phyloP scores from a whole-genome alignment of 148 eudicot species.

The Amaranthus hypochondriacus region DNA sequence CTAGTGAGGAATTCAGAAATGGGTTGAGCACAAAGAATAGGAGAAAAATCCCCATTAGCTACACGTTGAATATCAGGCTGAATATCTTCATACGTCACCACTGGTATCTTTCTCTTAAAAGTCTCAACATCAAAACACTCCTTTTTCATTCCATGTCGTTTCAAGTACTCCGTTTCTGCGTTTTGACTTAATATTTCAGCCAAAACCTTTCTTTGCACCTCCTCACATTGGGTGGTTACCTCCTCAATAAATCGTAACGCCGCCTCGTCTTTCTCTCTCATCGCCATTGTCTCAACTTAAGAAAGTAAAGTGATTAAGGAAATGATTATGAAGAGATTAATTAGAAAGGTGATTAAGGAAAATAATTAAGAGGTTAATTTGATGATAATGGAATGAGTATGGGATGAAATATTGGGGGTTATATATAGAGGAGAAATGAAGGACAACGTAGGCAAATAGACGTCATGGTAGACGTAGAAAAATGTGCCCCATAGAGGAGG shows the following conservation, averaged over 20 bases:
- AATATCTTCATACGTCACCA: conserved; percentile 44
- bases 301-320: too few species aligned
- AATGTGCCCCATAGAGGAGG: too few species aligned
- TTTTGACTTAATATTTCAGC: conserved; percentile 44
- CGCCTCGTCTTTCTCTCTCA: not conserved
- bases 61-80: conserved; percentile 45
- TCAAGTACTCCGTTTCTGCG: conserved; percentile 44
- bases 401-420: too few species aligned
- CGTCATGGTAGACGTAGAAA: too few species aligned
- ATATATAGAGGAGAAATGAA: too few species aligned
- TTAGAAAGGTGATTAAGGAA: too few species aligned
- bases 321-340: too few species aligned
- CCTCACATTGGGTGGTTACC: conserved; percentile 37
- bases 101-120: conserved; percentile 42
- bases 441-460: too few species aligned
- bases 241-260: conserved; percentile 48
- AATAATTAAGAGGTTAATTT: too few species aligned
- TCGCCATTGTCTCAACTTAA: not conserved
- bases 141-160: conserved; percentile 18
- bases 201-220: conserved; percentile 46
- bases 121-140: conserved; percentile 29
- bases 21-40: conserved; percentile 42
- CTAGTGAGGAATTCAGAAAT: conserved; percentile 55
- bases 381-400: too few species aligned
- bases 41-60: conserved; percentile 51